Percentiles rank a stretch among this genome's conserved stretches.
Evolutionary conservation across 2,329 filamentous ascomycete genomes (phyloP).

Genomic region (Ophiostoma australiae): DNA sequence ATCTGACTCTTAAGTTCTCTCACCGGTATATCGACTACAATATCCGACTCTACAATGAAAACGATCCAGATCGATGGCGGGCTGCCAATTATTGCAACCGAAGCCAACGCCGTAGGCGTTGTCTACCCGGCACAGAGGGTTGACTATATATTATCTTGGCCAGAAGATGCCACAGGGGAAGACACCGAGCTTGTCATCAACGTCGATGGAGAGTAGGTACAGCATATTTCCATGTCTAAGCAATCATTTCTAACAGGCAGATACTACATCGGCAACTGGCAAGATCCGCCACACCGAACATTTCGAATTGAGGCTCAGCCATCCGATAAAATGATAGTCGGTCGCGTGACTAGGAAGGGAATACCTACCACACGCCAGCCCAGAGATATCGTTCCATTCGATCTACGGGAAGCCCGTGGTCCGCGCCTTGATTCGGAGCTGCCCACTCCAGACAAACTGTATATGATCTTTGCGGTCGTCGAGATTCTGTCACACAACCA

Average conservation of each 20-base stretch:
- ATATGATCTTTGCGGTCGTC: constrained; percentile 29
- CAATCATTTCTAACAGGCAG: background rate
- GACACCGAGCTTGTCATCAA: constrained; percentile 25
- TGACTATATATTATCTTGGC: constrained; percentile 28
- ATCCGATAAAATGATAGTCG: background rate
- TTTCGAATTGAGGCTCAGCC: constrained; percentile 8
- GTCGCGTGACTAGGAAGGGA: background rate
- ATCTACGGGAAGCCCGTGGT: constrained; percentile 25
- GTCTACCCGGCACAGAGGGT: constrained; percentile 30
- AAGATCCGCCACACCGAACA: constrained; percentile 14
- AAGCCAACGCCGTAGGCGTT: constrained; percentile 26
- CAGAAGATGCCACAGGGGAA: background rate
- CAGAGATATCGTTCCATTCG: constrained; percentile 8
- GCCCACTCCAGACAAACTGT: constrained; percentile 21
- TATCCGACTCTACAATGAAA: constrained; percentile 27
- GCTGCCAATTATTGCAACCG: constrained; percentile 20
- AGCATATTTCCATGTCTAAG: background rate
- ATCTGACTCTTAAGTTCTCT: constrained; percentile 26
- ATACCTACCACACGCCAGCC: background rate
- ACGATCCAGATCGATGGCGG: constrained; percentile 30
- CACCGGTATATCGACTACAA: constrained; percentile 26
- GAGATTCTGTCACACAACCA: constrained; percentile 28
- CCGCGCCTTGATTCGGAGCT: constrained; percentile 17
- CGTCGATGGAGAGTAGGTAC: constrained; percentile 29
- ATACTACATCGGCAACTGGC: constrained; percentile 19